Evolutionary conservation across 805 yeast genomes (phyloP), one percentile per base, ranked within the genome.

Genomic region (Suhomyces pyralidae): DNA sequence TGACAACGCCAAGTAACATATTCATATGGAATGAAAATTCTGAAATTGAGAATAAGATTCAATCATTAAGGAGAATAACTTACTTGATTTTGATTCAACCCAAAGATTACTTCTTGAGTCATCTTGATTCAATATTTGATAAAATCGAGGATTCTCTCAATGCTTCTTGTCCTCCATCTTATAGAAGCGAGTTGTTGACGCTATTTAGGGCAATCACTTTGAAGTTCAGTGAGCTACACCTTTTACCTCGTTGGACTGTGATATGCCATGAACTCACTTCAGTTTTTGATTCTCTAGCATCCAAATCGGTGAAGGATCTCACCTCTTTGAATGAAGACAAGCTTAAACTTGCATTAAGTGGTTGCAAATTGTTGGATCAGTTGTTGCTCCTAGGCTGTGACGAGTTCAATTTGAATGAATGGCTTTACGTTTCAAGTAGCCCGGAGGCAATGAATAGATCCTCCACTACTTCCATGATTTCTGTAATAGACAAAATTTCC

Each of bases 361-460:
- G 86, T 0, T 85, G 90, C 61, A 93, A 92, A 66, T 71, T 94
- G 14, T 71, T 94, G 46, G 99, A 93, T 63, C 78, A 88, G 28
- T 66, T 91, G 20, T 65, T 93, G 19, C 74, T 86, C 1, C 59
- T 91, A 52, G 82, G 84, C 36, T 78, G 79, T 42, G 97, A 92
- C 63, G 96, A 90, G 53, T 78, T 93, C 74, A 85, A 84, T 68
- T 63, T 82, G 67, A 64, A 81, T 55, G 94, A 90, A 61, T 93
- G 98, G 98, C 72, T 94, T 1, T 94, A 90, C 63, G 81, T 93
- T 9, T 78, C 84, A 25, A 90, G 87, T 59, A 83, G 81, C 15
- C 76, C 83, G 15, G 85, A 83, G 54, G 83, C 86, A 17, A 76
- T 81, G 28, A 78, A 75, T 59, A 75, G 77, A 15, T 51, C 58